Evolutionary conservation across 257 asterid genomes (phyloP).

Genomic region (Cinchona pubescens): DNA sequence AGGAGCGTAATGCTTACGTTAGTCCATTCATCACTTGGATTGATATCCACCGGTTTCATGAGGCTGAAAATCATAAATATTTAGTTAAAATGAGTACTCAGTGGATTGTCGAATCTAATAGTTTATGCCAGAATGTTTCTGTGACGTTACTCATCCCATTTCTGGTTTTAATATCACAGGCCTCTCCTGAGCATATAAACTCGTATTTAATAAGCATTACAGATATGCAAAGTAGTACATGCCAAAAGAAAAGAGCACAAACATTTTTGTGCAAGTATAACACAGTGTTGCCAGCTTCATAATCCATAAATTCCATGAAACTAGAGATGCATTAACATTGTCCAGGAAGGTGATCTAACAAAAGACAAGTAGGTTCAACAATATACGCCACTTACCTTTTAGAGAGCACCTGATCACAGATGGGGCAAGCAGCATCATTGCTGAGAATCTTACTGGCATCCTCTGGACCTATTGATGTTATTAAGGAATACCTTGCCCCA

Average conservation of each 20-base stretch:
- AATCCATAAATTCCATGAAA: not conserved
- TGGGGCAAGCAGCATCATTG: conserved; percentile 88
- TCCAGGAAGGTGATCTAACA: not conserved
- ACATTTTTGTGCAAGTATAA: not conserved
- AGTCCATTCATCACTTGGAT: conserved; percentile 88
- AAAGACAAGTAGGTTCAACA: not conserved
- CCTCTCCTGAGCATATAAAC: not conserved
- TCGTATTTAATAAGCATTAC: not conserved
- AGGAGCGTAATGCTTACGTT: conserved; percentile 53
- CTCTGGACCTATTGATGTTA: conserved; percentile 57
- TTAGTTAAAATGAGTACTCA: conserved; percentile 22
- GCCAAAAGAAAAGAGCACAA: not conserved
- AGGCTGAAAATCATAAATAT: conserved; percentile 57
- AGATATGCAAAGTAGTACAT: conserved; percentile 1
- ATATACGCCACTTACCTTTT: conserved; percentile 53
- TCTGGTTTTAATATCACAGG: not conserved
- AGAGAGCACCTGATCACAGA: conserved; percentile 97
- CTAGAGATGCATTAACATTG: not conserved
- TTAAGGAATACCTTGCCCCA: conserved; percentile 45
- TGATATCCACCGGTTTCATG: conserved; percentile 86
- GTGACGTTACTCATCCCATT: not conserved
- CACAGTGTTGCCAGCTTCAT: not conserved
- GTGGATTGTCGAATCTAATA: not conserved
- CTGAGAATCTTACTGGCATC: conserved; percentile 87
- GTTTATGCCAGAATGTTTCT: too few relatives aligned